These are phyloP conservation scores for Tolypocladium nubicola DNA, from an alignment of 2,329 filamentous ascomycete genomes.

Conservation along the genomic window DNA sequence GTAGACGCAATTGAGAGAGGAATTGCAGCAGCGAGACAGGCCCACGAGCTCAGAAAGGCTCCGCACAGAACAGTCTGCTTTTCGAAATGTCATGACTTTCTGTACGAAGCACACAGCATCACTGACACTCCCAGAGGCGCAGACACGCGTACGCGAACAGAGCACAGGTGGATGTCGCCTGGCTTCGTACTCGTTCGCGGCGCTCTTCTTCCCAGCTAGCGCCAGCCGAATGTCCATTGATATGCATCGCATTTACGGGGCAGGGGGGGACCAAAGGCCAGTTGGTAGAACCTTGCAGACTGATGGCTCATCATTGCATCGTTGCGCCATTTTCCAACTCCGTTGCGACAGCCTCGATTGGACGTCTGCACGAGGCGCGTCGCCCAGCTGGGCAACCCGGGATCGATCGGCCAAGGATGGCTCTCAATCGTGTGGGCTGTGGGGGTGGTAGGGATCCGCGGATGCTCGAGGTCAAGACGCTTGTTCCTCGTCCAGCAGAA, in stretches of 20 bases:
- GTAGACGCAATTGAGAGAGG: not conserved
- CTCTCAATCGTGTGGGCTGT: not conserved
- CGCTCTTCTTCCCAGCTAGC: not conserved
- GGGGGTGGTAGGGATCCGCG: not conserved
- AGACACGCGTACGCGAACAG: not conserved
- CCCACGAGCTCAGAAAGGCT: not conserved
- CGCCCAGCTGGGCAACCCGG: not conserved
- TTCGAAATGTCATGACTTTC: not conserved
- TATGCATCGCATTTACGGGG: not conserved
- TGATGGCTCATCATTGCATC: not conserved
- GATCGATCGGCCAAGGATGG: not conserved
- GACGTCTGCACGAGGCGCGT: not conserved
- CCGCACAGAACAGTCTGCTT: not conserved
- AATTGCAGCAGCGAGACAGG: not conserved
- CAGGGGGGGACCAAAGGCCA: not conserved
- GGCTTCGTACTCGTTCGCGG: not conserved
- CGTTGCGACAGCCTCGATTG: not conserved
- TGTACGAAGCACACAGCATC: not conserved
- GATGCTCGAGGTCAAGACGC: not conserved
- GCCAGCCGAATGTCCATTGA: not conserved
- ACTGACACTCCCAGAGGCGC: not conserved
- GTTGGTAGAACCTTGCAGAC: not conserved
- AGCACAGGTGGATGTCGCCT: not conserved
- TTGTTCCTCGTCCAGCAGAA: not conserved
- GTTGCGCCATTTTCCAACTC: constrained; percentile 1